phyloP scores from a whole-genome alignment of 2,329 filamentous ascomycete genomes.

The Rutstroemia sp. region DNA sequence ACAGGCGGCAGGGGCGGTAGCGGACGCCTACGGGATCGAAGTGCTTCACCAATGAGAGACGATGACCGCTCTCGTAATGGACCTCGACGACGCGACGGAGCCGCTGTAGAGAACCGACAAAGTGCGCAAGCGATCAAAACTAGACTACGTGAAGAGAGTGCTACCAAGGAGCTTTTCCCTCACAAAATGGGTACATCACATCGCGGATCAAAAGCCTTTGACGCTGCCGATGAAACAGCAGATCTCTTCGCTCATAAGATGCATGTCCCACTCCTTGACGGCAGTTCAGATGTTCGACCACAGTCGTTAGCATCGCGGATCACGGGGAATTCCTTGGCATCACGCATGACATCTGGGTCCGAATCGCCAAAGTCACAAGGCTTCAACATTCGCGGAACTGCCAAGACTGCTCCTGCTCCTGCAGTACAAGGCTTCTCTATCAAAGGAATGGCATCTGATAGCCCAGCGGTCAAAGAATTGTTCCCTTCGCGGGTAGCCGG shows the following conservation, averaged over 20 bases:
- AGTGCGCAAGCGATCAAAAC: slow-evolving; percentile 40
- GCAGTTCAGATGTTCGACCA: slow-evolving; percentile 27
- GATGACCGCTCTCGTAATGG: slow-evolving; percentile 33
- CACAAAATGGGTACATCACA: slow-evolving; percentile 35
- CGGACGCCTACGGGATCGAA: slow-evolving; percentile 28
- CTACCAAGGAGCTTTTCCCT: slow-evolving; percentile 48
- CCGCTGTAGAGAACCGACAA: slow-evolving; percentile 34
- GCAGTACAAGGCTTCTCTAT: slow-evolving; percentile 51
- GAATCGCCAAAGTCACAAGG: slow-evolving; percentile 23
- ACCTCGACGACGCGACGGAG: slow-evolving; percentile 21
- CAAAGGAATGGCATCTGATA: slow-evolving; percentile 55
- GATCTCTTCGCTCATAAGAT: slow-evolving; percentile 43
- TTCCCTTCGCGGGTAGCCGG: slow-evolving; percentile 56
- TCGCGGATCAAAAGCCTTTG: slow-evolving; percentile 42
- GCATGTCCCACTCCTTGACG: slow-evolving; percentile 42
- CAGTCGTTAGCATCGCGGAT: slow-evolving; percentile 19
- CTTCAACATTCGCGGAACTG: slow-evolving; percentile 56
- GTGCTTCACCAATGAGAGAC: slow-evolving; percentile 28
- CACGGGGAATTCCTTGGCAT: slow-evolving; percentile 20
- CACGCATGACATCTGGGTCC: slow-evolving; percentile 13
- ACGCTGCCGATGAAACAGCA: slow-evolving; percentile 46
- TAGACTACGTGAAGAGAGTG: slow-evolving; percentile 14
- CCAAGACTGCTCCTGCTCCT: slow-evolving; percentile 34
- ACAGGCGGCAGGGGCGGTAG: slow-evolving; percentile 16
- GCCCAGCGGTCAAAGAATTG: slow-evolving; percentile 51